Evolutionary conservation across 352 stramenopile genomes (phyloP).

Genomic region (Pythium monospermum): DNA sequence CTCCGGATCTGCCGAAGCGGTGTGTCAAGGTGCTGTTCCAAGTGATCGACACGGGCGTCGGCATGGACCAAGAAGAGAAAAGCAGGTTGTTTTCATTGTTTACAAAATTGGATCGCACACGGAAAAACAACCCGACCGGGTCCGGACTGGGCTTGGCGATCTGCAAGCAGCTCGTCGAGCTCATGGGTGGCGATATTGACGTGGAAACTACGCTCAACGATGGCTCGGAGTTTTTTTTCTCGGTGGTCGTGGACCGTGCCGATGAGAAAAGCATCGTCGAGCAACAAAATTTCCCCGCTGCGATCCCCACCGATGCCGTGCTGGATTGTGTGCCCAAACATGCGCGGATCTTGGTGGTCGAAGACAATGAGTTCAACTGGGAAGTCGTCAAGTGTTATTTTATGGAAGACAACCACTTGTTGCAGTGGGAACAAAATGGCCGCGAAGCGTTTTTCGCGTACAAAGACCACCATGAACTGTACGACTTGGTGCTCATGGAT

Average conservation of each 20-base stretch:
- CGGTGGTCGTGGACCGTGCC: slow-evolving; percentile 52
- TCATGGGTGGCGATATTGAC: slow-evolving; percentile 86
- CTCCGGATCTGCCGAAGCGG: slow-evolving; percentile 48
- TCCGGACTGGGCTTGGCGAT: slow-evolving; percentile 83
- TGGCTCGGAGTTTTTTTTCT: slow-evolving; percentile 86
- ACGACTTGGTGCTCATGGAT: slow-evolving; percentile 82
- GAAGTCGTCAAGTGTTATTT: slow-evolving; percentile 88
- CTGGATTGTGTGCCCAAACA: slow-evolving; percentile 50
- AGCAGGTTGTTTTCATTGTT: slow-evolving; percentile 77
- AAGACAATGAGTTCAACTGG: slow-evolving; percentile 91
- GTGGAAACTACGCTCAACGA: slow-evolving; percentile 74
- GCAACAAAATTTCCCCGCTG: slow-evolving; percentile 34
- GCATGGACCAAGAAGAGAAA: slow-evolving; percentile 81
- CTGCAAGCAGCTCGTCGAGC: slow-evolving; percentile 83
- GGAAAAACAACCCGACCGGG: slow-evolving; percentile 84
- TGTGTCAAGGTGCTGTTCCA: slow-evolving; percentile 80
- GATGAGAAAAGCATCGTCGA: slow-evolving; percentile 43
- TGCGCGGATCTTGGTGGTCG: slow-evolving; percentile 74
- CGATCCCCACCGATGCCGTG: slow-evolving; percentile 23
- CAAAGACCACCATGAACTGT: slow-evolving; percentile 66
- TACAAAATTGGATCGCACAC: slow-evolving; percentile 73
- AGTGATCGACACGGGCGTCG: slow-evolving; percentile 81
- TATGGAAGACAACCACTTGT: slow-evolving; percentile 69
- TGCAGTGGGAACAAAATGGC: slow-evolving; percentile 82
- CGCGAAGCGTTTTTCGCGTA: slow-evolving; percentile 66